A percentile compares a stretch with the other conserved stretches of the same genome.
Evolutionary conservation across 164 flowering plant species (phyloP).

Genomic region (Sextonia rubra): DNA sequence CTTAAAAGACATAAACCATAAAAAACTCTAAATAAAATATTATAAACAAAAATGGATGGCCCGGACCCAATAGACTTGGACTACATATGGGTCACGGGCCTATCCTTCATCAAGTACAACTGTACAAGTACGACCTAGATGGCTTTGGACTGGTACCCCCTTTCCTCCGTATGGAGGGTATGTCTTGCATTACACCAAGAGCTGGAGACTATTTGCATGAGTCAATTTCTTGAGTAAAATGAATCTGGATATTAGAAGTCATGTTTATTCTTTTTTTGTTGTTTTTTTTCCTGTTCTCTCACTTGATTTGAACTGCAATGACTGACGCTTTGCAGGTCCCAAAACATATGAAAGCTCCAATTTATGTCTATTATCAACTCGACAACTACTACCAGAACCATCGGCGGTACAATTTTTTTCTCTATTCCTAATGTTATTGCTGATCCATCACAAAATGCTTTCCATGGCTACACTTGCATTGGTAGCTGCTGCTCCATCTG

Average conservation of each 20-base stretch:
- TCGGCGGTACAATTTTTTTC: conserved; percentile 47
- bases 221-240: not conserved
- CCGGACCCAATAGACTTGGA: too few species aligned
- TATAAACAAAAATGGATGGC: too few species aligned
- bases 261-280: not conserved
- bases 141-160: too few species aligned
- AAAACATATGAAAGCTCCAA: conserved; percentile 74
- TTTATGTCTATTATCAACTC: conserved; percentile 73
- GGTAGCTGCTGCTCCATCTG: too few species aligned
- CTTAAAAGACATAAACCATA: too few species aligned
- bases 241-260: not conserved
- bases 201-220: not conserved
- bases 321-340: conserved; percentile 35
- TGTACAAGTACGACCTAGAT: too few species aligned
- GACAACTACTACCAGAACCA: conserved; percentile 86
- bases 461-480: too few species aligned
- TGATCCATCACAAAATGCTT: not conserved
- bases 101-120: too few species aligned
- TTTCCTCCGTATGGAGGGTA: not conserved
- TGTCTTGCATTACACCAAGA: not conserved
- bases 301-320: not conserved
- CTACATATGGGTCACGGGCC: too few species aligned
- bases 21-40: too few species aligned
- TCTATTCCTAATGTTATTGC: not conserved
- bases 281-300: not conserved